phyloP scores from a whole-genome alignment of 129 eudicot species.

The Pulicaria dysenterica region DNA sequence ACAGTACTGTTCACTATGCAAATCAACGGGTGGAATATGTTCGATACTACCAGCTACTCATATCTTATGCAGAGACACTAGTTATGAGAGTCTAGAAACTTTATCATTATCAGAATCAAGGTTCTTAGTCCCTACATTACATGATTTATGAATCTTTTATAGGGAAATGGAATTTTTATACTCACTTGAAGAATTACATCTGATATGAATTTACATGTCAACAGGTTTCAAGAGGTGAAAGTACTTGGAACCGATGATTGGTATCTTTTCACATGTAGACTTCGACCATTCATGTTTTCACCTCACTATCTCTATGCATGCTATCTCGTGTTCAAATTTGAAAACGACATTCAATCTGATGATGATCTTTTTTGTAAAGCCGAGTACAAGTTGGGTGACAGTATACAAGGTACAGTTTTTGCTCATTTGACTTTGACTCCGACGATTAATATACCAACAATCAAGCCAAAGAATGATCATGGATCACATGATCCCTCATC shows the following conservation, averaged over 20 bases:
- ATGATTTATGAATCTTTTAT: background rate
- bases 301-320: background rate
- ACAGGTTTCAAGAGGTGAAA: background rate
- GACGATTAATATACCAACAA: background rate
- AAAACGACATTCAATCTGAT: background rate
- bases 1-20: background rate
- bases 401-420: background rate
- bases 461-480: background rate
- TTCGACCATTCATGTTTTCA: background rate
- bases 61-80: background rate
- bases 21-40: background rate
- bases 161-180: no score
- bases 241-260: background rate
- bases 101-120: slow-evolving; percentile 5
- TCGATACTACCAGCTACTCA: background rate
- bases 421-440: background rate
- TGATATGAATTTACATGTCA: background rate
- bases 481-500: no score
- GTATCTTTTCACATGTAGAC: background rate
- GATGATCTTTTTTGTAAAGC: background rate
- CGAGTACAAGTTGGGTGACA: background rate
- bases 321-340: slow-evolving; percentile 8
- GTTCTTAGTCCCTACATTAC: slow-evolving; percentile 7
- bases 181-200: no score
- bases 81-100: background rate